phyloP scores from a whole-genome alignment of 768 basidiomycete genomes.

The Agrocybe chaxingu region DNA sequence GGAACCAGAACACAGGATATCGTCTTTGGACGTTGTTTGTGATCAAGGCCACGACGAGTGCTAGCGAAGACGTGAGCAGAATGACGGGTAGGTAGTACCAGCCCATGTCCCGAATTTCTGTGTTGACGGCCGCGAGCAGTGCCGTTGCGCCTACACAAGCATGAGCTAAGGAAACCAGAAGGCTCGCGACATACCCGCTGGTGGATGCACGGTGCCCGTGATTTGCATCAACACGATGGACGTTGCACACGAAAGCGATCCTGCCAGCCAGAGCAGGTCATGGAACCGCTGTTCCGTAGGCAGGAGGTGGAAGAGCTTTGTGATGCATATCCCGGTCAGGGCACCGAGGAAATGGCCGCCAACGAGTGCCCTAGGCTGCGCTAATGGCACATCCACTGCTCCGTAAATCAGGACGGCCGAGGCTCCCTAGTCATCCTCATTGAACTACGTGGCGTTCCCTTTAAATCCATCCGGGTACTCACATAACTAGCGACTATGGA shows the following conservation, averaged over 20 bases:
- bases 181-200: constrained; percentile 34
- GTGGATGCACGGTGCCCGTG: constrained; percentile 50
- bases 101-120: constrained; percentile 37
- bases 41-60: constrained; percentile 41
- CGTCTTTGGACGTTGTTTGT: constrained; percentile 49
- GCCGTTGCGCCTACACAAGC: constrained; percentile 44
- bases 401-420: constrained; percentile 55
- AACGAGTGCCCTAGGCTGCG: constrained; percentile 49
- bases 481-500: constrained; percentile 48
- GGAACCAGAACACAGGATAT: constrained; percentile 48
- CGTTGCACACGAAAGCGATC: constrained; percentile 39
- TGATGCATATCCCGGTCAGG: constrained; percentile 44
- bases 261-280: constrained; percentile 48
- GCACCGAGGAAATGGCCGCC: constrained; percentile 52
- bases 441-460: not conserved
- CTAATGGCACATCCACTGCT: constrained; percentile 47
- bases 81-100: constrained; percentile 55
- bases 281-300: constrained; percentile 39
- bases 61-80: constrained; percentile 43
- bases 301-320: constrained; percentile 47
- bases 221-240: constrained; percentile 49
- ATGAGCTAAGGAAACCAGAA: not conserved
- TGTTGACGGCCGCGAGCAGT: constrained; percentile 41
- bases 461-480: constrained; percentile 14
- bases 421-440: constrained; percentile 37